These are phyloP conservation scores for Xylaria multiplex DNA, from an alignment of 2,329 filamentous ascomycete genomes.

Conservation along the genomic window DNA sequence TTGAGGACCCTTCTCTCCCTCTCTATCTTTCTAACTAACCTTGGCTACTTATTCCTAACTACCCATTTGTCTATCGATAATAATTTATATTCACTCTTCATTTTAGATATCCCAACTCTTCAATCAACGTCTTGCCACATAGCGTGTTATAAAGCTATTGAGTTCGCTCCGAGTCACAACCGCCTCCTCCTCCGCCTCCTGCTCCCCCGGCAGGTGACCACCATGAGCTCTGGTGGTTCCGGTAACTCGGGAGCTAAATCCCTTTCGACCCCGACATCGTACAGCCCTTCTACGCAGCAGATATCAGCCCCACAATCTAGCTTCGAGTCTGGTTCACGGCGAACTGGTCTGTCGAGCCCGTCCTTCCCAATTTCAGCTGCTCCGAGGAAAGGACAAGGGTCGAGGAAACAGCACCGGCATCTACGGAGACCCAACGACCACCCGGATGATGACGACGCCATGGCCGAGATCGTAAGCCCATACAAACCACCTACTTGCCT, in stretches of 20 bases:
- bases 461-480: conserved; percentile 77
- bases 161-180: conserved; percentile 4
- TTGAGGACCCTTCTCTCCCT: conserved; percentile 44
- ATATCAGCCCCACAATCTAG: conserved; percentile 55
- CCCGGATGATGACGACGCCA: conserved; percentile 83
- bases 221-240: conserved; percentile 50
- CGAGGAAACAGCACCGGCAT: conserved; percentile 84
- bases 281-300: conserved; percentile 54
- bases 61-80: conserved; percentile 18
- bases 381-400: conserved; percentile 79
- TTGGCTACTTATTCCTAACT: neutral
- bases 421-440: conserved; percentile 72
- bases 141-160: neutral
- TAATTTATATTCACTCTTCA: neutral
- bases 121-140: neutral
- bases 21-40: neutral
- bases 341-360: conserved; percentile 54
- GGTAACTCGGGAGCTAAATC: conserved; percentile 61
- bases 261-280: conserved; percentile 57
- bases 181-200: neutral
- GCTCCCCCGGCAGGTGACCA: conserved; percentile 37
- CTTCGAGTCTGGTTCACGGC: conserved; percentile 61
- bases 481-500: neutral
- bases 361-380: conserved; percentile 51
- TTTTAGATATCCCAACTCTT: neutral